Conservation (phyloP, 2,329 filamentous ascomycete genomes). For the Neopestalotiopsis sp. region DNA sequence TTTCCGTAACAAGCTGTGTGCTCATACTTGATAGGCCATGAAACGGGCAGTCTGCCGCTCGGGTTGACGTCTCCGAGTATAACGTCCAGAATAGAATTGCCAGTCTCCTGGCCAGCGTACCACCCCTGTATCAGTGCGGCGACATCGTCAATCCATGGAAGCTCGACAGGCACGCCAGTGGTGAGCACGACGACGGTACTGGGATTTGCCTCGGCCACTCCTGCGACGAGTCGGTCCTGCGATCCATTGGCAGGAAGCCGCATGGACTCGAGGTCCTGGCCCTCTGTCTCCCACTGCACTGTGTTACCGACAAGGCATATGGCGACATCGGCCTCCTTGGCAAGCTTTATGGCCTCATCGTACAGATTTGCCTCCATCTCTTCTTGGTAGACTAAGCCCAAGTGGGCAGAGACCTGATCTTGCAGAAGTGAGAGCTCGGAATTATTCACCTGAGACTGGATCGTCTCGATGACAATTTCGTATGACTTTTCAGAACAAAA, state of each 20-base stretch:
- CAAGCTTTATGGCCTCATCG: neutral
- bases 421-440: conserved; percentile 2
- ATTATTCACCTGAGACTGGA: conserved; percentile 12
- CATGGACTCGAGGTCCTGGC: conserved; percentile 8
- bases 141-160: conserved; percentile 81
- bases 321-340: conserved; percentile 5
- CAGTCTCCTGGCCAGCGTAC: conserved; percentile 82
- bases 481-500: neutral
- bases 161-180: conserved; percentile 63
- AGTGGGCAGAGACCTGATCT: neutral
- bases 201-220: conserved; percentile 21
- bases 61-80: conserved; percentile 57
- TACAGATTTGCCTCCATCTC: conserved; percentile 10
- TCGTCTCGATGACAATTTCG: conserved; percentile 6
- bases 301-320: conserved; percentile 14
- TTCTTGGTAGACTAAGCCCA: conserved; percentile 5
- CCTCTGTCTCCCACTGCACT: conserved; percentile 16
- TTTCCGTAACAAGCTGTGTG: conserved; percentile 54
- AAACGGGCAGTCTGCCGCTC: conserved; percentile 34
- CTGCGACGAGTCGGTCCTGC: conserved; percentile 21
- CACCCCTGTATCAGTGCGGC: conserved; percentile 80
- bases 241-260: neutral
- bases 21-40: conserved; percentile 25
- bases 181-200: conserved; percentile 68
- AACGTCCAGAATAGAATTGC: conserved; percentile 73